Evolutionary conservation across 202 grass and related monocot genomes (phyloP).

Genomic region (Setaria viridis): DNA sequence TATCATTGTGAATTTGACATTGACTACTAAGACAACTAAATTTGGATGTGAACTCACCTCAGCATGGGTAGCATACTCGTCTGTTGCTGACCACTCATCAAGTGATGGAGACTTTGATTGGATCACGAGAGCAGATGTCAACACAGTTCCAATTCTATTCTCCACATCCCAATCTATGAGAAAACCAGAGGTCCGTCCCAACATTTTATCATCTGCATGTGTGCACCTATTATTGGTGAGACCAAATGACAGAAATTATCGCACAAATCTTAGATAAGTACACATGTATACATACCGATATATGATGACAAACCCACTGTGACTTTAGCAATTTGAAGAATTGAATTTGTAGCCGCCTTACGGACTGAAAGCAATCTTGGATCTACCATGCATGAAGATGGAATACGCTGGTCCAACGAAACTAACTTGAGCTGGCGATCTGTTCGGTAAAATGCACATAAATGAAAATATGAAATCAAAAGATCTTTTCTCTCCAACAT

Average conservation of each 20-base stretch:
- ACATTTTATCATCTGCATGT: background rate
- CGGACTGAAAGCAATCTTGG: background rate
- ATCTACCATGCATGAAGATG: background rate
- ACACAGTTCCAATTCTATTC: background rate
- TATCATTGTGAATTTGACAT: background rate
- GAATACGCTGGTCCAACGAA: background rate
- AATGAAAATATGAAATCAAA: no score
- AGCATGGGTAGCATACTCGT: background rate
- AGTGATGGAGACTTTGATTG: background rate
- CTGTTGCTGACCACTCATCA: background rate
- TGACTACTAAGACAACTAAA: background rate
- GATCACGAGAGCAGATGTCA: constrained; percentile 11
- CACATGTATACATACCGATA: background rate
- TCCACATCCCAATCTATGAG: background rate
- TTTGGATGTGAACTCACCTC: background rate
- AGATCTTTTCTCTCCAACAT: no score
- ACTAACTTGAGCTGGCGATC: background rate
- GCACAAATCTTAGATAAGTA: background rate
- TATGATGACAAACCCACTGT: background rate
- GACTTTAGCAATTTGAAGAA: background rate
- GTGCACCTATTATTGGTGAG: background rate
- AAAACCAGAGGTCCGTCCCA: background rate
- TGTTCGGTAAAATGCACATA: background rate
- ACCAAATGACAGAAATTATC: background rate
- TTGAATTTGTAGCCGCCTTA: background rate